Evolutionary conservation across 257 asterid species (phyloP).

Genomic region (Gentiana straminea): DNA sequence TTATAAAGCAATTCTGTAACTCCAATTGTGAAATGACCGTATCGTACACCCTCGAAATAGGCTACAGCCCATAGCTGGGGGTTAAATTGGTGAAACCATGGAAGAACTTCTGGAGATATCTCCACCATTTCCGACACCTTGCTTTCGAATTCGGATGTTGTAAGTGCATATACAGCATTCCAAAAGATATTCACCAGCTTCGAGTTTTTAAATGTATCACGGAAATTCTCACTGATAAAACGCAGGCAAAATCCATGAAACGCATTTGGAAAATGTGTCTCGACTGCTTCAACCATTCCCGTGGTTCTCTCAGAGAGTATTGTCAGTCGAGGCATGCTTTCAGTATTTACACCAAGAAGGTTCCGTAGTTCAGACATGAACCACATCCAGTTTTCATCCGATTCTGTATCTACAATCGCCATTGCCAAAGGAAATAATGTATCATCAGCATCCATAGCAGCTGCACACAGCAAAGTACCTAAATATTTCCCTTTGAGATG

Average conservation of each 20-base stretch:
- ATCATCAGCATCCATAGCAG: slow-evolving; percentile 89
- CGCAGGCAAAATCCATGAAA: slow-evolving; percentile 87
- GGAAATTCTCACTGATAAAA: slow-evolving; percentile 72
- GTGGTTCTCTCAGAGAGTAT: slow-evolving; percentile 76
- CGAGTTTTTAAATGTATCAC: slow-evolving; percentile 84
- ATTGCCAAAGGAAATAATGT: slow-evolving; percentile 76
- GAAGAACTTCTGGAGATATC: slow-evolving; percentile 56
- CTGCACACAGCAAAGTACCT: slow-evolving; percentile 72
- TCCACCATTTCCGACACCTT: slow-evolving; percentile 79
- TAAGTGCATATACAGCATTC: slow-evolving; percentile 93
- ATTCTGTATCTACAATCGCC: slow-evolving; percentile 73
- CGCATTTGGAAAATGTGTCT: slow-evolving; percentile 80
- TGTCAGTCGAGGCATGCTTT: slow-evolving; percentile 80
- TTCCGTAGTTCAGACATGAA: slow-evolving; percentile 88
- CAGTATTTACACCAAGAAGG: slow-evolving; percentile 89
- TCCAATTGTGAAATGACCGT: slow-evolving; percentile 69
- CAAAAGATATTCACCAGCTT: slow-evolving; percentile 87
- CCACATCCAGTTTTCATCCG: slow-evolving; percentile 96
- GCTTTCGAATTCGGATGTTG: slow-evolving; percentile 68
- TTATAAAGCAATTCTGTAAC: slow-evolving; percentile 57
- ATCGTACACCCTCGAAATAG: slow-evolving; percentile 86
- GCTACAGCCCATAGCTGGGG: slow-evolving; percentile 96
- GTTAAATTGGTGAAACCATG: slow-evolving; percentile 68
- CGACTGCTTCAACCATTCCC: slow-evolving; percentile 79
- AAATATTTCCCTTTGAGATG: slow-evolving; percentile 91